Base-by-base conservation (phyloP, 805 yeast species). In the Sugiyamaella qingdaonensis region DNA sequence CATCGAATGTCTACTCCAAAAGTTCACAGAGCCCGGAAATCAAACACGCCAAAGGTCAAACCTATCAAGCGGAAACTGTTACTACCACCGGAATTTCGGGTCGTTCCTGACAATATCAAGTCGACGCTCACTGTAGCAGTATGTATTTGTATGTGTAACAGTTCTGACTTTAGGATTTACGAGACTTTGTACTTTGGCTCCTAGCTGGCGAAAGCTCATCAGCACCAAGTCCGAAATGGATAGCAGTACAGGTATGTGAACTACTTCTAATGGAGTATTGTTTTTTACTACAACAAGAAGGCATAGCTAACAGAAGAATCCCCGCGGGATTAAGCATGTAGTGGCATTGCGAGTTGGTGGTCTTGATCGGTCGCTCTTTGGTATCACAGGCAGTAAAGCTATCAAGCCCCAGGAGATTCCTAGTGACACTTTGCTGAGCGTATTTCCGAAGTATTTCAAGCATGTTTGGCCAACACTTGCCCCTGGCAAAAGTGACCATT, bases 301-400 rank as follows among this genome's bases (percentile, higher is more conserved):
- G 10, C 27, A 16, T 7, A 24, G 29, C 46, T 42, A 24, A 42
- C 18, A 13, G 2, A 10, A 45, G 37, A 82, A 85, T 57, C 69
- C 79, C 46, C 60, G 64, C 18, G 66, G 73, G 2, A 70, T 87
- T 1, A 64, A 73, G n/a, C 80, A 79, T 54, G 76, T 84, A 2
- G 81, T 86, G 0, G 69, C 81, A 21, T 66, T 87, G 2, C 70
- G 82, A 49, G 78, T 81, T 2, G 88, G 94, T 0, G 96, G 95
- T 0, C 65, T 90, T 10, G 70, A 74, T 11, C 65, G 72, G 2
- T 60, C 66, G 2, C 77, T 78, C 54, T 79, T 82, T 59, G 77
- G 78, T 0, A 54, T 64, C 8, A 52, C 56, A 29, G 49, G 56
- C 13, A 57, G 60, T 14, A 55, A 62, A n/a, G 50, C 56, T 1